These are phyloP conservation scores for Cyclotella cryptica DNA, from an alignment of 108 stramenopile species.

Conservation along the genomic window DNA sequence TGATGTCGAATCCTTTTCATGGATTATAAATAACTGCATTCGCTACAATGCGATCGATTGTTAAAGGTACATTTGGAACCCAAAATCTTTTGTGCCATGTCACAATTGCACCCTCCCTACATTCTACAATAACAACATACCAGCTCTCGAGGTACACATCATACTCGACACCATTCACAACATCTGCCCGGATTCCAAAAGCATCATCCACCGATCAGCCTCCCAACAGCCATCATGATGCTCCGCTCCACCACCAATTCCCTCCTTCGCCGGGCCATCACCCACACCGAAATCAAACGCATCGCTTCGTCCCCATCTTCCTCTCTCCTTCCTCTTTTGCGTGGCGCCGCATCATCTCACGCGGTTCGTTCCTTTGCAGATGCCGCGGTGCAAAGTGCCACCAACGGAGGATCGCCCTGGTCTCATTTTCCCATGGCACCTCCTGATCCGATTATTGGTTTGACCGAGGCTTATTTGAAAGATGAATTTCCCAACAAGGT, in stretches of 20 bases:
- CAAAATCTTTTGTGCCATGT: no score
- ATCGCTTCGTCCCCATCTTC: not conserved
- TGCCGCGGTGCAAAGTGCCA: conserved; percentile 2
- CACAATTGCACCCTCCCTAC: no score
- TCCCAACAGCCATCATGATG: conserved; percentile 1
- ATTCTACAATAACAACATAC: no score
- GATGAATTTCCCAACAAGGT: conserved; percentile 83
- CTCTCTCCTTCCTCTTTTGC: not conserved
- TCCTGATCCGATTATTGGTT: conserved; percentile 97
- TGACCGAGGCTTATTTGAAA: conserved; percentile 78
- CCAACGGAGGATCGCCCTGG: conserved; percentile 67
- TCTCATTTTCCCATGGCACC: conserved; percentile 93
- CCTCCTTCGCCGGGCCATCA: conserved; percentile 16
- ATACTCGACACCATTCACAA: no score
- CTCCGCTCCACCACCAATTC: conserved; percentile 24
- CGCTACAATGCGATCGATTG: no score
- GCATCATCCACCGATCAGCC: not conserved
- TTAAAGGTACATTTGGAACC: no score
- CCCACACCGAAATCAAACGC: conserved; percentile 1
- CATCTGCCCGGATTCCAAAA: not conserved
- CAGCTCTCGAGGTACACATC: no score
- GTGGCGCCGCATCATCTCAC: not conserved
- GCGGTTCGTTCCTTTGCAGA: conserved; percentile 20
- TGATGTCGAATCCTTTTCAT: no score
- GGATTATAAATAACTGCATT: no score